Percentiles rank a stretch among this genome's conserved stretches.
These are phyloP conservation scores for Albophoma yamanashiensis DNA, from an alignment of 2,329 filamentous ascomycete genomes.

Conservation along the genomic window DNA sequence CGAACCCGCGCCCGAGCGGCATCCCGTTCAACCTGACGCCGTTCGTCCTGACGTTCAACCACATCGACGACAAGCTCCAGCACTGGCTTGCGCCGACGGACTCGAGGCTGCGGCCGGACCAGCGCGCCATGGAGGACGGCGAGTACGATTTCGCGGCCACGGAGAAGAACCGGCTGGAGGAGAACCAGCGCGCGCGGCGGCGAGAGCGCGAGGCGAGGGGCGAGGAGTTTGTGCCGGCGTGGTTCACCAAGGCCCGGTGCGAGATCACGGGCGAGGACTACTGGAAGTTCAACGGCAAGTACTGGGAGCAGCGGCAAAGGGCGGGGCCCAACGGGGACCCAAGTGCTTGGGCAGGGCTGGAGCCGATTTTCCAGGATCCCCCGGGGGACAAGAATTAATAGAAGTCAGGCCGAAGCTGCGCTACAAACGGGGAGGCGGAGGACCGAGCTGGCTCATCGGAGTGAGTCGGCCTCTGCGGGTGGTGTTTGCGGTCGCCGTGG, in stretches of 20 bases:
- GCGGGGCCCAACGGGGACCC: slow-evolving; percentile 48
- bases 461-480: not conserved
- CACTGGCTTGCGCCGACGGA: slow-evolving; percentile 83
- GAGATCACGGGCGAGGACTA: slow-evolving; percentile 77
- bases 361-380: slow-evolving; percentile 56
- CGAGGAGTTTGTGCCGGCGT: slow-evolving; percentile 72
- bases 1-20: slow-evolving; percentile 65
- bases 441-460: not conserved
- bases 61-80: slow-evolving; percentile 70
- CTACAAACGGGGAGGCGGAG: too few species aligned
- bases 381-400: not conserved
- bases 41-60: slow-evolving; percentile 90
- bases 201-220: slow-evolving; percentile 64
- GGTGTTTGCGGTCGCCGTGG: not conserved
- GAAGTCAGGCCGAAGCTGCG: not conserved
- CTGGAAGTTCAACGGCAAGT: slow-evolving; percentile 82
- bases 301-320: slow-evolving; percentile 67
- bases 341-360: slow-evolving; percentile 57
- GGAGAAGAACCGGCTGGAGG: slow-evolving; percentile 91
- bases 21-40: slow-evolving; percentile 97
- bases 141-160: slow-evolving; percentile 85
- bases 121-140: slow-evolving; percentile 98
- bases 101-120: slow-evolving; percentile 84
- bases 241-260: slow-evolving; percentile 69
- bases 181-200: slow-evolving; percentile 74